A percentile compares a stretch with the other conserved stretches of the same genome.
Conservation (phyloP, 805 yeast genomes). For the Metschnikowia bowlesiae region DNA sequence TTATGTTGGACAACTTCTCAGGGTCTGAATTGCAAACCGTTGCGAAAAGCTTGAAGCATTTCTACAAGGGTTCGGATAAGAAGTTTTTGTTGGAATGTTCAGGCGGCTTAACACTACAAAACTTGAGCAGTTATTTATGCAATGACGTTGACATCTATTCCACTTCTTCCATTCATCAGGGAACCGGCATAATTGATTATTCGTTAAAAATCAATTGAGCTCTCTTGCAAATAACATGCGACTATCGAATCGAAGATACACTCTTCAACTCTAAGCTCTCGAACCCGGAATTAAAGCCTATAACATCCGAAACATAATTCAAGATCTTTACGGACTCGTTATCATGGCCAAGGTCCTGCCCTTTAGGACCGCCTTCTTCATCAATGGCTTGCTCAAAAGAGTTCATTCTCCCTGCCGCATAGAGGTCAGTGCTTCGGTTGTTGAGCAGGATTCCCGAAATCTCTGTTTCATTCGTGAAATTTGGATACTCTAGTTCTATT, state of each 20-base stretch:
- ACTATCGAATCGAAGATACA: conserved; percentile 34
- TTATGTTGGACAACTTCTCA: conserved; percentile 87
- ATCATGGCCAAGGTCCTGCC: conserved; percentile 11
- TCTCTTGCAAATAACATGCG: not conserved
- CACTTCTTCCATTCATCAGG: conserved; percentile 90
- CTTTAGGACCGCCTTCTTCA: conserved; percentile 8
- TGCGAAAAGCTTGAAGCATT: conserved; percentile 56
- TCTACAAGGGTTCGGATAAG: conserved; percentile 46
- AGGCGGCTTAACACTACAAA: conserved; percentile 78
- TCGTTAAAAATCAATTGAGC: conserved; percentile 58
- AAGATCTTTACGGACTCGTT: conserved; percentile 24
- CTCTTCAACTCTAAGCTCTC: conserved; percentile 36
- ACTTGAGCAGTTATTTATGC: conserved; percentile 61
- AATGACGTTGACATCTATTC: conserved; percentile 85
- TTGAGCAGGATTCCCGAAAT: conserved; percentile 14
- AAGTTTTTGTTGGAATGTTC: conserved; percentile 79
- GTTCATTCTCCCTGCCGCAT: conserved; percentile 1
- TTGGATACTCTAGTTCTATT: not conserved
- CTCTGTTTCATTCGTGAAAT: conserved; percentile 1
- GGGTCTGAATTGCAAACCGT: conserved; percentile 61
- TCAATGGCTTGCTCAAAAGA: conserved; percentile 5
- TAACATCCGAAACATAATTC: conserved; percentile 32
- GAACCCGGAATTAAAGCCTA: conserved; percentile 42
- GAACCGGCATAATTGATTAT: conserved; percentile 77
- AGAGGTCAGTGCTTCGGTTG: conserved; percentile 2